These are phyloP conservation scores for Brasilioporus rufonigricans DNA, from an alignment of 768 basidiomycete species.

Conservation along the genomic window DNA sequence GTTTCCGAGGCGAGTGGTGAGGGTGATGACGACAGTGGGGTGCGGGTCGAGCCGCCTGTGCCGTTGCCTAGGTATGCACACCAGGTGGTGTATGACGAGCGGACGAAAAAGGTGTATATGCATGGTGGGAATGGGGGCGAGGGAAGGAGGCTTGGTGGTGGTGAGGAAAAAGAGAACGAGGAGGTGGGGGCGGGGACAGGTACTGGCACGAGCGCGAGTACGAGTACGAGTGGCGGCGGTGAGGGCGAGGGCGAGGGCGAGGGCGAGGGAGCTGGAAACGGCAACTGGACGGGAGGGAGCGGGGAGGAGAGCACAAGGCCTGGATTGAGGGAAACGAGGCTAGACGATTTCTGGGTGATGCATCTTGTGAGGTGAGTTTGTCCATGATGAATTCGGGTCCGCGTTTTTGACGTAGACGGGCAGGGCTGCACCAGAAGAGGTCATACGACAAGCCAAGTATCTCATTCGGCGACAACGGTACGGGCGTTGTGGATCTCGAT, in stretches of 20 bases:
- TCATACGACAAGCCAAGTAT: constrained; percentile 62
- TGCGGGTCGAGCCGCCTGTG: constrained; percentile 25
- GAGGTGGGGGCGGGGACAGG: not conserved
- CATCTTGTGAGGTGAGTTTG: constrained; percentile 59
- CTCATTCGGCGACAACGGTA: constrained; percentile 72
- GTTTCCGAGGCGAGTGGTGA: constrained; percentile 34
- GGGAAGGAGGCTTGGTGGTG: constrained; percentile 15
- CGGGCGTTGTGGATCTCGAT: not conserved
- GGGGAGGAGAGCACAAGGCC: constrained; percentile 15
- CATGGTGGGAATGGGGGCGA: constrained; percentile 77
- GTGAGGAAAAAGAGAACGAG: constrained; percentile 27
- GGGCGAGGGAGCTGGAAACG: too few species aligned
- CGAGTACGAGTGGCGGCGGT: too few species aligned
- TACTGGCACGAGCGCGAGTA: too few species aligned
- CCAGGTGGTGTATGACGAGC: constrained; percentile 71
- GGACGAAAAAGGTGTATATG: constrained; percentile 54
- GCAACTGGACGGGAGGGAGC: too few species aligned
- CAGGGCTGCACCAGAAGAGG: constrained; percentile 62
- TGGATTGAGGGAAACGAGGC: constrained; percentile 45
- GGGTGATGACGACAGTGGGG: not conserved
- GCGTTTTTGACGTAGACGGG: constrained; percentile 22
- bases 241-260: too few species aligned
- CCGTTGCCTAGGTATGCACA: constrained; percentile 74
- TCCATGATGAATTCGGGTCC: constrained; percentile 29
- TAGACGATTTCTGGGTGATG: constrained; percentile 84